Evolutionary conservation across 345 rosid species (phyloP).

Genomic region (Eucalyptus tenuipes): DNA sequence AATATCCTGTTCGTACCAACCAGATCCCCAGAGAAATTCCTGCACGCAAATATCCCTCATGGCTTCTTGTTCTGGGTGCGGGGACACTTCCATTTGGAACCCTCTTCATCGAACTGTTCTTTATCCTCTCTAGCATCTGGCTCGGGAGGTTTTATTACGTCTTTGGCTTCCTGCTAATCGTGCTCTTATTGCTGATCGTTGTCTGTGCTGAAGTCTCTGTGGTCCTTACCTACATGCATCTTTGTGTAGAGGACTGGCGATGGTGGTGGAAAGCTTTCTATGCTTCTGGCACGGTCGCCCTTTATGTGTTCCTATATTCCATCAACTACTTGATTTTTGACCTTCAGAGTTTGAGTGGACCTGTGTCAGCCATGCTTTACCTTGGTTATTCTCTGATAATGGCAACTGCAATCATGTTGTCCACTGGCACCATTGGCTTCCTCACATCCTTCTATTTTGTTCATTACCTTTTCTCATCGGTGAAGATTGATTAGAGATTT

Average conservation of each 20-base stretch:
- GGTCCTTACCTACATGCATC: conserved; percentile 41
- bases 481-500: conserved; percentile 23
- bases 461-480: conserved; percentile 37
- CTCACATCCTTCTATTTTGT: conserved; percentile 30
- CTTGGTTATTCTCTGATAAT: conserved; percentile 32
- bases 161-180: conserved; percentile 32
- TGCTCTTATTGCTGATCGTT: conserved; percentile 16
- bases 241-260: conserved; percentile 38
- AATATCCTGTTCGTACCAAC: conserved; percentile 26
- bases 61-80: conserved; percentile 42
- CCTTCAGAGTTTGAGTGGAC: conserved; percentile 37
- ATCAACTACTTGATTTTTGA: conserved; percentile 33
- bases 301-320: conserved; percentile 29
- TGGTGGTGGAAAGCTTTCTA: conserved; percentile 54
- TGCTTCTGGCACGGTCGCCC: conserved; percentile 33
- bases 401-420: conserved; percentile 35
- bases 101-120: conserved; percentile 32
- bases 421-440: conserved; percentile 36
- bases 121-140: conserved; percentile 43
- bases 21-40: conserved; percentile 43
- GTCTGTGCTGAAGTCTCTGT: conserved; percentile 41
- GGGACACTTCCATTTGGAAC: conserved; percentile 41
- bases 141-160: conserved; percentile 33
- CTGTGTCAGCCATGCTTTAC: conserved; percentile 28
- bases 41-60: conserved; percentile 30